A percentile compares a stretch with the other conserved stretches of the same genome.
These are phyloP conservation scores for Crithidia fasciculata DNA, from an alignment of 208 protist genomes.

Conservation along the genomic window DNA sequence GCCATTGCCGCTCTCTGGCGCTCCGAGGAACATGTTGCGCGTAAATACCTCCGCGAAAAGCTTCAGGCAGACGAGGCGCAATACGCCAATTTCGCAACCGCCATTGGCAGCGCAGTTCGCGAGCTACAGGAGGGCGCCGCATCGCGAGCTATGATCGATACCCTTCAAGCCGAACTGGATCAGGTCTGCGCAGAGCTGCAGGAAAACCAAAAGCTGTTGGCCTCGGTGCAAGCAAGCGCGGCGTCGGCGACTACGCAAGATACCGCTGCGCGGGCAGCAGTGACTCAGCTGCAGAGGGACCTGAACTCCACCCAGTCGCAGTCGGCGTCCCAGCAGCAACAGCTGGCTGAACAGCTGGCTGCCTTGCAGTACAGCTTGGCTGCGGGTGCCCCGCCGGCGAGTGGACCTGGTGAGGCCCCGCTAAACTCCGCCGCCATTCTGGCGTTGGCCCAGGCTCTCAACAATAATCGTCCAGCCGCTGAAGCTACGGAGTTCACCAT, in stretches of 20 bases:
- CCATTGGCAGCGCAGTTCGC: neutral
- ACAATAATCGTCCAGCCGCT: neutral
- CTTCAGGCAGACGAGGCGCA: neutral
- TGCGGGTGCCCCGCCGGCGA: neutral
- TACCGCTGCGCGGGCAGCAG: neutral
- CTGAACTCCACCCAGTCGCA: neutral
- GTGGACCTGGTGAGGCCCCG: neutral
- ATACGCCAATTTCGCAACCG: neutral
- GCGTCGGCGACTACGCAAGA: neutral
- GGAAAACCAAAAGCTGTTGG: neutral
- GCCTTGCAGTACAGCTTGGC: neutral
- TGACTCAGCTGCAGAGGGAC: neutral
- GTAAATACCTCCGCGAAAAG: neutral
- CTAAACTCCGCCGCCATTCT: neutral
- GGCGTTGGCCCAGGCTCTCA: neutral
- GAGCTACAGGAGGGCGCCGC: neutral
- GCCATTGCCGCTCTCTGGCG: neutral
- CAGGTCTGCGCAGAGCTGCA: neutral
- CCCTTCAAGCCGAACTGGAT: neutral
- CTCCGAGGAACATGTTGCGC: neutral
- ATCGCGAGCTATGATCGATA: neutral
- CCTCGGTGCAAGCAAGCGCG: neutral
- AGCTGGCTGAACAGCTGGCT: neutral
- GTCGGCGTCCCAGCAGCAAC: neutral
- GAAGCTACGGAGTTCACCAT: neutral